Base-by-base conservation (phyloP, 106 monocot species). In the Alisma plantagoaquatica region DNA sequence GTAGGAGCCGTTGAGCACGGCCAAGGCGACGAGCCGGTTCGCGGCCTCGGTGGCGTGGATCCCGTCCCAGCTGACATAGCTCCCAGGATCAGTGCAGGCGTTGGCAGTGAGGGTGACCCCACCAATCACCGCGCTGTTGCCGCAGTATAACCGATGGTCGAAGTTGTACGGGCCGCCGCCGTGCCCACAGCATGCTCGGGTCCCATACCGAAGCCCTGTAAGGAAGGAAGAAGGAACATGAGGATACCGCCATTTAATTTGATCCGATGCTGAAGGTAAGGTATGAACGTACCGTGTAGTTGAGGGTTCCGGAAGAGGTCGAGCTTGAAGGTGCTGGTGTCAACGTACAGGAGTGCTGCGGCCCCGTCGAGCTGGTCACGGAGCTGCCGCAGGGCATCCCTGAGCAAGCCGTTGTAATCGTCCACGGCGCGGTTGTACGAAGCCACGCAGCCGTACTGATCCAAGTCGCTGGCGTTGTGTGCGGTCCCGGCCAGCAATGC, bases 1-100 rank as follows among this genome's bases (percentile, higher is more conserved):
- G 41, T 56, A 33, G 41, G 82, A 77, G 41, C 71, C 92, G 31
- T 47, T 60, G 23, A 93, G 58, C 3, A 87, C 20, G 31, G 77
- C 65, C 29, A 0, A 10, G 0, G 76, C 51, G 4, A 93, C 56
- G 26, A 70, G 18, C 46, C 69, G 79, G 52, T 93, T 93, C 22
- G 79, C 87, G 32, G 76, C 73, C 33, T 93, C 87, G 0, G 92
- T 87, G 18, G 79, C 61, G 76, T 93, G 92, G 41, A 87, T 83
- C 16, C 92, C 92, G 43, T 93, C 92, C 92, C 92, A 87, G 49
- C 92, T 93, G 58, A 77, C 83, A 41, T 93, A 83, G 35, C 73
- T 77, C 27, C 75, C 58, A 9, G 87, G 92, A 29, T 93, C 74
- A 12, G 3, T 27, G 38, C 92, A 87, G 20, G 83, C 83, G 5